Base-by-base conservation (phyloP, 148 eudicot species). In the Heliosperma pusillum region DNA sequence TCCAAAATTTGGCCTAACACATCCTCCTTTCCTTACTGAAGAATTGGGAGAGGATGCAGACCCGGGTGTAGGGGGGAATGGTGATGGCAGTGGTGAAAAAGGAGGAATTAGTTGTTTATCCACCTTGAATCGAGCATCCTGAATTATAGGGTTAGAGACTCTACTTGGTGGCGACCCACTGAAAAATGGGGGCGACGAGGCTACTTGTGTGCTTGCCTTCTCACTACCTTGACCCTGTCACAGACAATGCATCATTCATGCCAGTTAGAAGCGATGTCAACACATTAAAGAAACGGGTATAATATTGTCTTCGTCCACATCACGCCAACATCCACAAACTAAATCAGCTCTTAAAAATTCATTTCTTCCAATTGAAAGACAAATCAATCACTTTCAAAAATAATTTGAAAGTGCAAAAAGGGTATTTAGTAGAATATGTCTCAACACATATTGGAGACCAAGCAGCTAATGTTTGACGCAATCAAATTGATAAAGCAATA, bases 111-210 rank as follows among this genome's bases (percentile, higher is more conserved):
- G 30, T 22, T 76, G 80, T 71, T 84, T 92, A 33, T 83, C 89
- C 82, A 90, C 97, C 82, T 88, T 85, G 62, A 96, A 96, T 69
- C 89, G 89, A 13, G 89, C 91, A 64, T 96, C 99, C 74, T 90
- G 97, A 82, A 96, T 89, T 86, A 96, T 74, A 74, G 99, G 99
- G 97, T 96, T 96, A 92, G 99, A 92, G 56, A 90, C 97, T 90
- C 99, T 89, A 76, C 92, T 88, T 71, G 99, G 99, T 86, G 99
- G 99, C 20, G 99, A 96, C 88, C 99, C 99, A 33, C 91, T 75
- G 85, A 92, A 96, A 96, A 88, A 96, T 19, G 97, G 97, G 92
- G 99, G 97, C 80, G 97, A 90, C 83, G 92, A 89, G 76, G 94
- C 91, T 83, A 83, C 84, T 71, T 86, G 97, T 50, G 78, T 26